Conservation (phyloP, 208 protist species). For the Crithidia bombi region DNA sequence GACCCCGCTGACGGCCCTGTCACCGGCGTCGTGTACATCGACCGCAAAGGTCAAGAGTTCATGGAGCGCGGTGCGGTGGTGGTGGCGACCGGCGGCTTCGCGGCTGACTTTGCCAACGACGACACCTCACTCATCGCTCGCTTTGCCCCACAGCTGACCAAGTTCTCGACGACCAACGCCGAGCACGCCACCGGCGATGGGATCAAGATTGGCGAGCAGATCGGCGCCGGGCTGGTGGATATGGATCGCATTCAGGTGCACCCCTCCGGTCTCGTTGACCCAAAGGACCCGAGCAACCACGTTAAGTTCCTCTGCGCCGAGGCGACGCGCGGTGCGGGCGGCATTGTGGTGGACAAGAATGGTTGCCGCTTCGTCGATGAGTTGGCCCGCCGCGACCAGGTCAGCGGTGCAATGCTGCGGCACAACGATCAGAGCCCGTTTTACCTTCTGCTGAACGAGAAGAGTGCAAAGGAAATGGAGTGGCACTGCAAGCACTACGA, state of each 20-base stretch:
- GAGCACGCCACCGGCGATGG: slow-evolving; percentile 80
- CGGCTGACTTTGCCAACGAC: slow-evolving; percentile 28
- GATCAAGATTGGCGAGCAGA: slow-evolving; percentile 63
- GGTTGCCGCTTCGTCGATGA: slow-evolving; percentile 93
- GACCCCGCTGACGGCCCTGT: slow-evolving; percentile 48
- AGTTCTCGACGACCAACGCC: slow-evolving; percentile 91
- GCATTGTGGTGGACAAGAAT: slow-evolving; percentile 73
- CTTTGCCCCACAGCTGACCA: slow-evolving; percentile 62
- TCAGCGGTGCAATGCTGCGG: slow-evolving; percentile 75
- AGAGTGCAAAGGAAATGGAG: slow-evolving; percentile 66
- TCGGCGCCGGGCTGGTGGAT: slow-evolving; percentile 63
- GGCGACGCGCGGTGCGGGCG: slow-evolving; percentile 93
- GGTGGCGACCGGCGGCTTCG: slow-evolving; percentile 87
- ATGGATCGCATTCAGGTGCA: slow-evolving; percentile 89
- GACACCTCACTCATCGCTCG: slow-evolving; percentile 58
- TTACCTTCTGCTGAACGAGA: slow-evolving; percentile 67
- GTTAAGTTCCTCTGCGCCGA: slow-evolving; percentile 95
- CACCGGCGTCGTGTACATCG: slow-evolving; percentile 50
- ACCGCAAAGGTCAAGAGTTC: slow-evolving; percentile 39
- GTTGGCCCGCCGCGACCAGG: slow-evolving; percentile 89
- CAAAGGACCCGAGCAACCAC: slow-evolving; percentile 70
- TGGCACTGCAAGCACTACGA: slow-evolving; percentile 84
- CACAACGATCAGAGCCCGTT: slow-evolving; percentile 53
- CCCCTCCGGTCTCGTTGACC: slow-evolving; percentile 94
- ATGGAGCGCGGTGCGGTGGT: slow-evolving; percentile 74